Conservation (phyloP, 345 rosid species). For the Diplotaxis tenuifolia region DNA sequence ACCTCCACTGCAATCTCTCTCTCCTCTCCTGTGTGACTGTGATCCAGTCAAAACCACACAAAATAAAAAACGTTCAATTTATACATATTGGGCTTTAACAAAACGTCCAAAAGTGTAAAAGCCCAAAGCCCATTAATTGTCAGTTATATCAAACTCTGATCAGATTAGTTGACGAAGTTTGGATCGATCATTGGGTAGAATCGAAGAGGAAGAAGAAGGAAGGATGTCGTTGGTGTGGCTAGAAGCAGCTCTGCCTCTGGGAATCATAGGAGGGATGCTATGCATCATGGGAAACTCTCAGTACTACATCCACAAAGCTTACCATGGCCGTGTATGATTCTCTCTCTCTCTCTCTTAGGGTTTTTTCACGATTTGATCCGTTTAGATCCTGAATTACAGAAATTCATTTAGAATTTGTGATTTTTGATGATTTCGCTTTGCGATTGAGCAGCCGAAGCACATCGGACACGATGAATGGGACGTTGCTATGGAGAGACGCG, state of each 20-base stretch:
- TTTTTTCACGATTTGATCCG: conserved; percentile 12
- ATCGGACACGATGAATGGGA: conserved; percentile 92
- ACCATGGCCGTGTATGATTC: conserved; percentile 70
- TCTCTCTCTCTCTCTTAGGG: not conserved
- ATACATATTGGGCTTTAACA: too few relatives aligned
- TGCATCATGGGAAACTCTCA: conserved; percentile 81
- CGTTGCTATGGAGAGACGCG: conserved; percentile 92
- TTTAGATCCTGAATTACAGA: not conserved
- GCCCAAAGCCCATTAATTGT: not conserved
- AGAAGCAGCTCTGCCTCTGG: conserved; percentile 84
- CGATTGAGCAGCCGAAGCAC: conserved; percentile 70
- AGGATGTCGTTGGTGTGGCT: conserved; percentile 67
- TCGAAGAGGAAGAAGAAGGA: conserved; percentile 9
- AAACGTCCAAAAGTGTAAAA: too few relatives aligned
- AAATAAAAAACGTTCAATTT: too few relatives aligned
- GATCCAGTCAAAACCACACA: too few relatives aligned
- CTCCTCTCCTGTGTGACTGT: too few relatives aligned
- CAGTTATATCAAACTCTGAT: not conserved
- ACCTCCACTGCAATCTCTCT: too few relatives aligned
- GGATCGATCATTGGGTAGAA: too few relatives aligned
- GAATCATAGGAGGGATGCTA: conserved; percentile 93
- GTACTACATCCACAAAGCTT: conserved; percentile 82
- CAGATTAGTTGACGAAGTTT: not conserved
- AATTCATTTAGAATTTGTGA: not conserved
- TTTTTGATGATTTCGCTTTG: conserved; percentile 11